Evolutionary conservation across 75 land plant species (phyloP).

Genomic region (Pseudotsuga menziesii): DNA sequence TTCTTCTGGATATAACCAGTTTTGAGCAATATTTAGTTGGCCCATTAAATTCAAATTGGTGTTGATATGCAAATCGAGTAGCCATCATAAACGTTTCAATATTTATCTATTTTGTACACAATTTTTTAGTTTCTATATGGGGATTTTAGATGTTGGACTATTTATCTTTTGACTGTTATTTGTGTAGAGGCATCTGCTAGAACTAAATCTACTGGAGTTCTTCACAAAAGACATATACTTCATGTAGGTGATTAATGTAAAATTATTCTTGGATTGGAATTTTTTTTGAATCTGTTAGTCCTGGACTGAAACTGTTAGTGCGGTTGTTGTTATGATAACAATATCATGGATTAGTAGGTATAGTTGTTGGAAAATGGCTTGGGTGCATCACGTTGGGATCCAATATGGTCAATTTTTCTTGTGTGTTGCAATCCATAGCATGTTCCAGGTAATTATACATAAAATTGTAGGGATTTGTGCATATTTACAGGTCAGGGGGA

Average conservation of each 20-base stretch:
- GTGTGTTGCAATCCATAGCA: no score
- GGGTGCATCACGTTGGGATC: constrained; percentile 39
- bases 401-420: constrained; percentile 23
- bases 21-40: no score
- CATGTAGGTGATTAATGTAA: constrained; percentile 19
- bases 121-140: constrained; percentile 53
- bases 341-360: constrained; percentile 51
- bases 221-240: constrained; percentile 15
- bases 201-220: constrained; percentile 12
- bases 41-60: no score
- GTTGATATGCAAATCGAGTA: no score
- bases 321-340: constrained; percentile 8
- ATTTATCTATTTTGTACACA: no score
- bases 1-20: no score
- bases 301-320: not conserved
- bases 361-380: constrained; percentile 32
- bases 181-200: constrained; percentile 29
- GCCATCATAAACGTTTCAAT: no score
- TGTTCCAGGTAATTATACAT: constrained; percentile 20
- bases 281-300: not conserved
- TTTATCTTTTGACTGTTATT: constrained; percentile 34
- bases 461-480: no score
- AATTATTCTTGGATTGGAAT: not conserved
- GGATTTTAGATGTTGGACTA: constrained; percentile 47
- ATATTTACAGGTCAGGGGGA: no score